Evolutionary conservation across 495 filamentous ascomycete species (phyloP).

Genomic region (Penicillium salamii): DNA sequence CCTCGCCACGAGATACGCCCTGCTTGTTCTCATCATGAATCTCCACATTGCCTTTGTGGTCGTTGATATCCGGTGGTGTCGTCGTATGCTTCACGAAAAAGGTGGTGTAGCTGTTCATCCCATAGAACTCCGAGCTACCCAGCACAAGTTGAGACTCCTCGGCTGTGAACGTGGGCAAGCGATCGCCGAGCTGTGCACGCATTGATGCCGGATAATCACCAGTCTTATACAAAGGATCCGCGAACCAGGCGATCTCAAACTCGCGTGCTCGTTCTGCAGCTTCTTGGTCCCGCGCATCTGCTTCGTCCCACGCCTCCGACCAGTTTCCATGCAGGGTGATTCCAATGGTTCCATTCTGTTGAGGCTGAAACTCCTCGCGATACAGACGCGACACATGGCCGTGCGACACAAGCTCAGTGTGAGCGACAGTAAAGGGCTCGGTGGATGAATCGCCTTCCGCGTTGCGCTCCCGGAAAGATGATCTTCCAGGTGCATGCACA

Average conservation of each 20-base stretch:
- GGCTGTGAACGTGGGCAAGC: slow-evolving; percentile 41
- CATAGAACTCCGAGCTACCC: slow-evolving; percentile 50
- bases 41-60: slow-evolving; percentile 46
- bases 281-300: slow-evolving; percentile 37
- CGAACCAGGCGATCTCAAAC: slow-evolving; percentile 50
- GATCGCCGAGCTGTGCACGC: slow-evolving; percentile 47
- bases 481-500: slow-evolving; percentile 44
- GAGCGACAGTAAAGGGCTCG: slow-evolving; percentile 45
- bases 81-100: slow-evolving; percentile 43
- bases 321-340: slow-evolving; percentile 51
- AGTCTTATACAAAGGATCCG: slow-evolving; percentile 45
- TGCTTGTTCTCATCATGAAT: slow-evolving; percentile 42
- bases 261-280: slow-evolving; percentile 45
- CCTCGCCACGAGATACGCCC: slow-evolving; percentile 41
- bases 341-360: slow-evolving; percentile 42
- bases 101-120: slow-evolving; percentile 51
- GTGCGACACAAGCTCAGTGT: slow-evolving; percentile 44
- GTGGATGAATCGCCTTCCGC: slow-evolving; percentile 44
- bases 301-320: slow-evolving; percentile 47
- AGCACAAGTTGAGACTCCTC: slow-evolving; percentile 41
- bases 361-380: slow-evolving; percentile 39
- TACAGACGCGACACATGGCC: slow-evolving; percentile 39
- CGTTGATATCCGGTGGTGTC: slow-evolving; percentile 38
- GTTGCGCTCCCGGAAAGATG: slow-evolving; percentile 42
- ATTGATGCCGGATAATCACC: slow-evolving; percentile 49